Percentiles rank a stretch among this genome's conserved stretches.
These are phyloP conservation scores for carrot (Daucus carota) DNA, from an alignment of 129 eudicot genomes.

Conservation along the genomic window DH1_v3.0 NC_030386.2:39227001-39227500, in stretches of 20 bases:
- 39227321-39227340: conserved; percentile 23
- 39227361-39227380: conserved; percentile 12
- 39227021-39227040: conserved; percentile 88
- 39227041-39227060: conserved; percentile 79
- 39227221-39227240: conserved; percentile 67
- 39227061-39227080: conserved; percentile 59
- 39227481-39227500: conserved; percentile 39
- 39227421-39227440: conserved; percentile 49
- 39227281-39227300: conserved; percentile 53
- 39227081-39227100: conserved; percentile 29
- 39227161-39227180: conserved; percentile 30
- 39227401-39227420: conserved; percentile 13
- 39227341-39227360: background rate
- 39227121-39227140: conserved; percentile 39
- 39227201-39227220: conserved; percentile 56
- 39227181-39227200: conserved; percentile 6
- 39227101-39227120: conserved; percentile 31
- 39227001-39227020: conserved; percentile 78
- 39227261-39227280: conserved; percentile 45
- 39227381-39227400: conserved; percentile 1
- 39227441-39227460: conserved; percentile 19
- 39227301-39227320: conserved; percentile 57
- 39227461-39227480: conserved; percentile 14
- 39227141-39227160: conserved; percentile 44
- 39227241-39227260: conserved; percentile 68